phyloP scores from a whole-genome alignment of 2,329 filamentous ascomycete species.

The Aureobasidium leucospermi region DNA sequence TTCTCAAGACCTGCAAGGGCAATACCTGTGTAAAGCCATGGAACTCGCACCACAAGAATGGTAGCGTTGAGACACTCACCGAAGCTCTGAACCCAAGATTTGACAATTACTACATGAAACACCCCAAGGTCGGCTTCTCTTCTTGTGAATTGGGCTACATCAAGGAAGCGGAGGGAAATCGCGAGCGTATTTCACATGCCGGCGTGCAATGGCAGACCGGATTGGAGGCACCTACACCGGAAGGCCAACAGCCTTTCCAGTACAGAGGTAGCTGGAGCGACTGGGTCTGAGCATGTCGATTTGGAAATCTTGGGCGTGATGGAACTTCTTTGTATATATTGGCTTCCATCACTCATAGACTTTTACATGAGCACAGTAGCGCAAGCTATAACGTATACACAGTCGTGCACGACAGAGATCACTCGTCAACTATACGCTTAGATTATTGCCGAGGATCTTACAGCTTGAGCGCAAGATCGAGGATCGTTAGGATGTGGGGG shows the following conservation, averaged over 20 bases:
- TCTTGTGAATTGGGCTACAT: slow-evolving; percentile 14
- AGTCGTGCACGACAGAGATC: not conserved
- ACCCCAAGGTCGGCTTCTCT: slow-evolving; percentile 38
- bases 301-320: not conserved
- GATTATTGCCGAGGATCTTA: no score
- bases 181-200: not conserved
- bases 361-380: no score
- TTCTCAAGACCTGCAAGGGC: slow-evolving; percentile 28
- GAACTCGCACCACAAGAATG: slow-evolving; percentile 23
- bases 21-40: slow-evolving; percentile 25
- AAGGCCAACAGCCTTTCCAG: slow-evolving; percentile 2
- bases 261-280: slow-evolving; percentile 12
- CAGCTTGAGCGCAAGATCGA: no score
- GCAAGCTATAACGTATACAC: not conserved
- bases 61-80: slow-evolving; percentile 21
- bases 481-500: no score
- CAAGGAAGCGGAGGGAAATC: slow-evolving; percentile 8
- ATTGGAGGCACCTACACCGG: not conserved
- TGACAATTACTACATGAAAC: slow-evolving; percentile 26
- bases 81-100: slow-evolving; percentile 22
- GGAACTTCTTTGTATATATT: not conserved
- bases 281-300: not conserved
- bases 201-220: not conserved
- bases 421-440: no score
- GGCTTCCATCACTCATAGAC: no score